These are phyloP conservation scores for Ustilago crameri DNA, from an alignment of 1,284 basidiomycete genomes.

Conservation along the genomic window DNA sequence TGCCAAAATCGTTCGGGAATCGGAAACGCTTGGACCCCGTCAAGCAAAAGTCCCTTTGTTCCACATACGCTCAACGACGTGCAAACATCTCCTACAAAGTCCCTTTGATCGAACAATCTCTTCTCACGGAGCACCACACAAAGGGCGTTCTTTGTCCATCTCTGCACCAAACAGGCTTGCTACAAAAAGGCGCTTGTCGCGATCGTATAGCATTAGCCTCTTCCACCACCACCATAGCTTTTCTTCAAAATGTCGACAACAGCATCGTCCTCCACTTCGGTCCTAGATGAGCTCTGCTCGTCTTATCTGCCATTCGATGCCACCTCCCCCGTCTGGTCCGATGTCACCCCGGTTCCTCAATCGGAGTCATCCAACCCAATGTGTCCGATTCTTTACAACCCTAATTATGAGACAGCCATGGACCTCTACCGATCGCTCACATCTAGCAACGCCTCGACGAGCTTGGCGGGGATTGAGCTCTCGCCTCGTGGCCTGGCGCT, in stretches of 20 bases:
- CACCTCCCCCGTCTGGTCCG: slow-evolving; percentile 48
- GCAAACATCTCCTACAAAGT: neutral
- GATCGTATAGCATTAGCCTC: neutral
- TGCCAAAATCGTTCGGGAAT: neutral
- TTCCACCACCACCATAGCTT: slow-evolving; percentile 9
- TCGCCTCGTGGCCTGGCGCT: slow-evolving; percentile 53
- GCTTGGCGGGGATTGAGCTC: slow-evolving; percentile 26
- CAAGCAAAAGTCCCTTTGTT: slow-evolving; percentile 6
- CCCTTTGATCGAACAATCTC: neutral
- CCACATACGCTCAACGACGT: neutral
- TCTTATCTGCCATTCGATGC: slow-evolving; percentile 53
- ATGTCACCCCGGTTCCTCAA: slow-evolving; percentile 54
- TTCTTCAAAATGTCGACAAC: slow-evolving; percentile 18
- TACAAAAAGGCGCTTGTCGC: neutral
- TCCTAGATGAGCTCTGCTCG: slow-evolving; percentile 26
- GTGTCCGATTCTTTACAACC: slow-evolving; percentile 63
- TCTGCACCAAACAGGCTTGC: neutral
- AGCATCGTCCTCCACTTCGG: slow-evolving; percentile 1
- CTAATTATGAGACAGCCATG: slow-evolving; percentile 61
- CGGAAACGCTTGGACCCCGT: slow-evolving; percentile 10
- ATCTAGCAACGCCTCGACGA: slow-evolving; percentile 6
- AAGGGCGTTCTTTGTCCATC: neutral
- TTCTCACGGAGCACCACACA: slow-evolving; percentile 7
- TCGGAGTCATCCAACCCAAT: slow-evolving; percentile 57
- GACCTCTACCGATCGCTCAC: slow-evolving; percentile 58